Percentiles rank a stretch among this genome's conserved stretches.
phyloP scores from a whole-genome alignment of 1,284 basidiomycete species.

The Marasmius tenuissimus region DNA sequence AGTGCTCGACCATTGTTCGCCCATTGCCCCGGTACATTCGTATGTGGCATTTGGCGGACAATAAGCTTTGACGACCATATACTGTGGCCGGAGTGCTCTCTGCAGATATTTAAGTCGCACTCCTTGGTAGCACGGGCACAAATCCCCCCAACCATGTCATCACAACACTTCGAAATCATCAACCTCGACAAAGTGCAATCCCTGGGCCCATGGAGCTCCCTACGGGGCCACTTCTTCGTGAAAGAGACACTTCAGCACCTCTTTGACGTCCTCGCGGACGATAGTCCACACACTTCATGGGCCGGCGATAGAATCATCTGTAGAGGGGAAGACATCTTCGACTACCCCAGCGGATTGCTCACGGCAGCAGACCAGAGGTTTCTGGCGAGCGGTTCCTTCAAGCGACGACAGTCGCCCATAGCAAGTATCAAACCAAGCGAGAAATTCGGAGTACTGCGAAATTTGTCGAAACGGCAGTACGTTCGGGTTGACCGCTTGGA shows the following conservation, averaged over 20 bases:
- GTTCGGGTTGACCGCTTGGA: not conserved
- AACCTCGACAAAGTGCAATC: not conserved
- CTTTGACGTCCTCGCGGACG: not conserved
- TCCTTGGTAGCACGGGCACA: not conserved
- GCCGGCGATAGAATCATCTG: not conserved
- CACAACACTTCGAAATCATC: not conserved
- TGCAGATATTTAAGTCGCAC: not conserved
- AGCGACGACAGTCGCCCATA: not conserved
- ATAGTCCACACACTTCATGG: not conserved
- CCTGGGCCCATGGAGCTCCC: not conserved
- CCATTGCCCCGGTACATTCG: not conserved
- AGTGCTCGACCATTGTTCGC: too few relatives aligned
- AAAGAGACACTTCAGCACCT: not conserved
- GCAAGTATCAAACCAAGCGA: not conserved
- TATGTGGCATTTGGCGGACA: not conserved
- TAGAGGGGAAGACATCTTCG: not conserved
- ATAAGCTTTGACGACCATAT: not conserved
- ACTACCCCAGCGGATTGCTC: not conserved
- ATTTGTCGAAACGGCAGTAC: not conserved
- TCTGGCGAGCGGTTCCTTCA: not conserved
- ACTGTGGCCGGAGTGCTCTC: not conserved
- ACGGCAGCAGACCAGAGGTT: not conserved
- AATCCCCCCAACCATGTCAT: too few relatives aligned
- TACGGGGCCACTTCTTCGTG: not conserved
- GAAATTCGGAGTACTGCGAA: not conserved